Base-by-base conservation (phyloP, 169 alveolate genomes). In the Ichthyophthirius multifiliis region DNA sequence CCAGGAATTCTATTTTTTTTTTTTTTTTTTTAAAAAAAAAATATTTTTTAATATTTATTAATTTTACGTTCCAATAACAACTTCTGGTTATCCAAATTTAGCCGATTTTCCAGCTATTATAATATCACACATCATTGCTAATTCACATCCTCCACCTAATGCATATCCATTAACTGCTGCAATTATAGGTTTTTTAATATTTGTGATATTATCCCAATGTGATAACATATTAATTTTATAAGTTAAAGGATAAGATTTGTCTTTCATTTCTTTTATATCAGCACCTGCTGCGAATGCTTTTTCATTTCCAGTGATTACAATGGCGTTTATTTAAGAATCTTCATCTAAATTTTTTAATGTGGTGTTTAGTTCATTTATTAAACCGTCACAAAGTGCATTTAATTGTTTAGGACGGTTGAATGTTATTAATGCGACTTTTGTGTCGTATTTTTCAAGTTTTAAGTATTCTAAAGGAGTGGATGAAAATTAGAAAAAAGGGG, bases 271-370 rank as follows among this genome's bases (percentile, higher is more conserved):
- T 55, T 91, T 93, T 65, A 96, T 96, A 75, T 96, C 98, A 62
- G 97, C 98, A 1, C 98, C 98, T 5, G 98, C 98, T 20, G 95
- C 96, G 76, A 94, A 94, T 20, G 96, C 93, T 80, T 91, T 94
- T 79, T 87, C 91, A 55, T 86, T 88, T 16, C 98, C 98, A 23
- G 98, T 96, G 10, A 94, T 81, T 3, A 96, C 96, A n/a, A 94
- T 86, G 15, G 94, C 92, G 32, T 95, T 92, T 20, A 94, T 83
- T 18, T 75, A 76, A 43, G 84, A 79, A 75, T 92, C 93, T 10
- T 76, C 37, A 78, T 96, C 97, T 20, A 92, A 47, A 46, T 43
- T 74, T 39, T 75, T 20, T 41, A 93, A 41, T 4, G 78, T 76
- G 31, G 76, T 23, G 39, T 83, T 87, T n/a, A 96, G 81, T 73